phyloP scores from a whole-genome alignment of 371 early-diverging fungal species.

The Mucor ambiguus region DNA sequence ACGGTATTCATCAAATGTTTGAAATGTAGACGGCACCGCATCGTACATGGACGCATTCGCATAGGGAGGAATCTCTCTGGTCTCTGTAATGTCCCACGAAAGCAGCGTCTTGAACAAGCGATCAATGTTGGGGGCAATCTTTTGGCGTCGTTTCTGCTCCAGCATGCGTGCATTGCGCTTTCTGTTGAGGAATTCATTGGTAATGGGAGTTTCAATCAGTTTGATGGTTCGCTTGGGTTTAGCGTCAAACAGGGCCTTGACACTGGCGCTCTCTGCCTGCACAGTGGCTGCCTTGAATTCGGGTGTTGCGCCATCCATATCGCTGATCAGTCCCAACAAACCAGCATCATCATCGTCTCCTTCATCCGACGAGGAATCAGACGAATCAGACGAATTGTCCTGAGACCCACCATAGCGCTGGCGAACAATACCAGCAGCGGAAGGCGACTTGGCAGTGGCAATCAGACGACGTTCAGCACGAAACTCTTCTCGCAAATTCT shows the following conservation, averaged over 20 bases:
- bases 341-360: conserved; percentile 24
- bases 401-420: conserved; percentile 16
- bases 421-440: conserved; percentile 31
- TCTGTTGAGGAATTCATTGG: conserved; percentile 15
- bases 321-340: conserved; percentile 29
- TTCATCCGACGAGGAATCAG: conserved; percentile 35
- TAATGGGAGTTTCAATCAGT: conserved; percentile 34
- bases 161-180: conserved; percentile 22
- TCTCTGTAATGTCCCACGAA: conserved; percentile 54
- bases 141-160: conserved; percentile 40
- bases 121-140: conserved; percentile 52
- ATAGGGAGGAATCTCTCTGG: conserved; percentile 52
- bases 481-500: conserved; percentile 37
- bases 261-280: conserved; percentile 38
- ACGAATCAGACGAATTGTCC: conserved; percentile 30
- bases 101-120: conserved; percentile 52
- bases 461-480: conserved; percentile 35
- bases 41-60: conserved; percentile 24
- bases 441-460: conserved; percentile 45
- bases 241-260: conserved; percentile 37
- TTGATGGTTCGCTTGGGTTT: conserved; percentile 38
- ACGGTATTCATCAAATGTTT: conserved; percentile 62
- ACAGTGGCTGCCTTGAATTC: conserved; percentile 10
- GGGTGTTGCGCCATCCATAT: conserved; percentile 16
- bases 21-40: conserved; percentile 63